Percentiles rank a stretch among this genome's conserved stretches.
Evolutionary conservation across 2,329 filamentous ascomycete species (phyloP).

Genomic region (Thielaviopsis populi): DNA sequence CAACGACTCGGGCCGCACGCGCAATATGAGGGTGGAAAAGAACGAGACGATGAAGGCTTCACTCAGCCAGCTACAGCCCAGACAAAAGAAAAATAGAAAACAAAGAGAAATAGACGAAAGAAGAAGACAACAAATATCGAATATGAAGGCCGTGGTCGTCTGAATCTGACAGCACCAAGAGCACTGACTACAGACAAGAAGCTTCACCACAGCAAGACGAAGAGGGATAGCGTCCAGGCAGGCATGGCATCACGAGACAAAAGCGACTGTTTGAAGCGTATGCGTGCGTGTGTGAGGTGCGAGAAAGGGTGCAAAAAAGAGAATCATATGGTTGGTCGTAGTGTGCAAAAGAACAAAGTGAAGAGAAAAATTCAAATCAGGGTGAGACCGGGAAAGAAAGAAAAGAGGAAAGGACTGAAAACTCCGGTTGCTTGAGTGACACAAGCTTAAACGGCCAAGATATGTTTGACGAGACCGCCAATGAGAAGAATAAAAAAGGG

Average conservation of each 20-base stretch:
- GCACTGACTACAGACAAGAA: not conserved
- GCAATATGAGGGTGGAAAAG: not conserved
- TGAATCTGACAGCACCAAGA: not conserved
- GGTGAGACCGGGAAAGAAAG: not conserved
- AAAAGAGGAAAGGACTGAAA: not conserved
- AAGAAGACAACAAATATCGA: not conserved
- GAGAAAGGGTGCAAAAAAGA: constrained; percentile 5
- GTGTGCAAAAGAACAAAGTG: not conserved
- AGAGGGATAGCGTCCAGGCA: not conserved
- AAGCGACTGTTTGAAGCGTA: not conserved
- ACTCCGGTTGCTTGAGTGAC: not conserved
- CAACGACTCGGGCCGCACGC: not conserved
- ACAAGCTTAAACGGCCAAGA: not conserved
- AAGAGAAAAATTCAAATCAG: constrained; percentile 4
- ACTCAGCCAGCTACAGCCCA: not conserved
- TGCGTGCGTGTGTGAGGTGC: not conserved
- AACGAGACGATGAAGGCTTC: not conserved
- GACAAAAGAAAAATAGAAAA: not conserved
- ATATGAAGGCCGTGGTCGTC: not conserved
- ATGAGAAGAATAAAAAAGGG: not conserved
- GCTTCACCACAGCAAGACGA: not conserved
- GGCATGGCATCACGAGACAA: no score
- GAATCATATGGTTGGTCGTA: not conserved
- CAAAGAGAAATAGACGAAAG: not conserved
- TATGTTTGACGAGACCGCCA: not conserved